A percentile compares a stretch with the other conserved stretches of the same genome.
These are phyloP conservation scores for Podaxis sp. DNA, from an alignment of 768 basidiomycete species.

Conservation along the genomic window DNA sequence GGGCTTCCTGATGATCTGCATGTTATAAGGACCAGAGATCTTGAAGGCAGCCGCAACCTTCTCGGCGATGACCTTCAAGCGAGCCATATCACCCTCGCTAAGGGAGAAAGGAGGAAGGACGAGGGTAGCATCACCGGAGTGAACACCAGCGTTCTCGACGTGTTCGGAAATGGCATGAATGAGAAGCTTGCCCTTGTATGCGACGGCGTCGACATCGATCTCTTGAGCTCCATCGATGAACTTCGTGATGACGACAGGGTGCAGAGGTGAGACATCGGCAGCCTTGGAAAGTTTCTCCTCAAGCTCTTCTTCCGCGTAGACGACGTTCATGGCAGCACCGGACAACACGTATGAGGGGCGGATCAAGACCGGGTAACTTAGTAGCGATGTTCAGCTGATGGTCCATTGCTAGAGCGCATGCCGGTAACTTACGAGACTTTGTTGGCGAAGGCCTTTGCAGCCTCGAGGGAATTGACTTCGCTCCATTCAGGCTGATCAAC, in stretches of 20 bases:
- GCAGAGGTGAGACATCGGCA: slow-evolving; percentile 91
- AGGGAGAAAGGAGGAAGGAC: slow-evolving; percentile 94
- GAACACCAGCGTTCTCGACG: slow-evolving; percentile 97
- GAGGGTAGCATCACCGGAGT: slow-evolving; percentile 97
- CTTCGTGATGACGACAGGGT: slow-evolving; percentile 98
- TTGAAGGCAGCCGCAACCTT: slow-evolving; percentile 94
- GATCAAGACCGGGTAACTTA: slow-evolving; percentile 92
- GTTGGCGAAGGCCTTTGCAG: slow-evolving; percentile 87
- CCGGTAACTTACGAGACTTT: slow-evolving; percentile 63
- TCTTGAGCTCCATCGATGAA: slow-evolving; percentile 98
- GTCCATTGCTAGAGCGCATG: neutral
- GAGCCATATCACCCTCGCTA: slow-evolving; percentile 66
- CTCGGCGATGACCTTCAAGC: slow-evolving; percentile 89
- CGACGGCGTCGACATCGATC: slow-evolving; percentile 97
- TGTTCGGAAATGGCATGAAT: slow-evolving; percentile 98
- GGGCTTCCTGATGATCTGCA: slow-evolving; percentile 94
- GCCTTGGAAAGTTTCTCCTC: slow-evolving; percentile 97
- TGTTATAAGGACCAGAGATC: slow-evolving; percentile 98
- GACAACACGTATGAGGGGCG: slow-evolving; percentile 98
- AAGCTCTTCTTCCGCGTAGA: slow-evolving; percentile 84
- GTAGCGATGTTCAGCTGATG: slow-evolving; percentile 9
- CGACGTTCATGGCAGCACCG: slow-evolving; percentile 99
- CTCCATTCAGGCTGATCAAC: slow-evolving; percentile 98
- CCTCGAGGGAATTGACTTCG: slow-evolving; percentile 83
- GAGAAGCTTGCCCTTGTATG: slow-evolving; percentile 85